phyloP scores from a whole-genome alignment of 768 basidiomycete genomes.

The Cantharellus anzutake region DNA sequence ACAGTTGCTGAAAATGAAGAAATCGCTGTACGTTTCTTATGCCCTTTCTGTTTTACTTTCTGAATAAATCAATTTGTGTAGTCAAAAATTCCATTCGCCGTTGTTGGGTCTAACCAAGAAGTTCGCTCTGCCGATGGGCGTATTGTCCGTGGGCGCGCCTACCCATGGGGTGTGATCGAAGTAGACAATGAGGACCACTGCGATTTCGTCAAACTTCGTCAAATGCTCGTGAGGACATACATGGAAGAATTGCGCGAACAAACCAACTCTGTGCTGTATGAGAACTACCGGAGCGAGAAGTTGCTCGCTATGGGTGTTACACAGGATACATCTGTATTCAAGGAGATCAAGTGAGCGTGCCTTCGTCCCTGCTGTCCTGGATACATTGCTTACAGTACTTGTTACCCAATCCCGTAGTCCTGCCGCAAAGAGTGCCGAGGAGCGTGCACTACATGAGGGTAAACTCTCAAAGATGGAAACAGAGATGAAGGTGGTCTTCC shows the following conservation, averaged over 20 bases:
- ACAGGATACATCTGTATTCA: slow-evolving; percentile 95
- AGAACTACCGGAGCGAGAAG: slow-evolving; percentile 97
- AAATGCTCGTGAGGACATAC: slow-evolving; percentile 97
- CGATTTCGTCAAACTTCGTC: slow-evolving; percentile 97
- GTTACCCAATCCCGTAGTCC: slow-evolving; percentile 34
- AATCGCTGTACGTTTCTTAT: slow-evolving; percentile 32
- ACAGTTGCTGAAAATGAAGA: slow-evolving; percentile 94
- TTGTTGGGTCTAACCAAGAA: slow-evolving; percentile 81
- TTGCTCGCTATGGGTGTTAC: slow-evolving; percentile 93
- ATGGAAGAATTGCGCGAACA: slow-evolving; percentile 99
- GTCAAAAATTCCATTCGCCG: slow-evolving; percentile 96
- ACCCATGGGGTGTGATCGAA: slow-evolving; percentile 98
- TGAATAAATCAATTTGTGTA: slow-evolving; percentile 8
- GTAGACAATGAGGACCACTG: slow-evolving; percentile 99
- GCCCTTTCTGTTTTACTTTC: not conserved
- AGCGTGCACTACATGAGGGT: slow-evolving; percentile 87
- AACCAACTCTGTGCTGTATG: slow-evolving; percentile 89
- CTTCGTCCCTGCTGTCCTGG: not conserved
- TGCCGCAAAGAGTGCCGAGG: slow-evolving; percentile 88
- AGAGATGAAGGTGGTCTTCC: slow-evolving; percentile 99
- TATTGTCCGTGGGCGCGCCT: slow-evolving; percentile 81
- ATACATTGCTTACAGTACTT: slow-evolving; percentile 1
- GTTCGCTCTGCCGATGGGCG: slow-evolving; percentile 77
- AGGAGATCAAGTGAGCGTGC: slow-evolving; percentile 83
- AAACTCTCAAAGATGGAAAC: slow-evolving; percentile 99